phyloP scores from a whole-genome alignment of 2,329 filamentous ascomycete genomes.

The Cladosporium sp. region DNA sequence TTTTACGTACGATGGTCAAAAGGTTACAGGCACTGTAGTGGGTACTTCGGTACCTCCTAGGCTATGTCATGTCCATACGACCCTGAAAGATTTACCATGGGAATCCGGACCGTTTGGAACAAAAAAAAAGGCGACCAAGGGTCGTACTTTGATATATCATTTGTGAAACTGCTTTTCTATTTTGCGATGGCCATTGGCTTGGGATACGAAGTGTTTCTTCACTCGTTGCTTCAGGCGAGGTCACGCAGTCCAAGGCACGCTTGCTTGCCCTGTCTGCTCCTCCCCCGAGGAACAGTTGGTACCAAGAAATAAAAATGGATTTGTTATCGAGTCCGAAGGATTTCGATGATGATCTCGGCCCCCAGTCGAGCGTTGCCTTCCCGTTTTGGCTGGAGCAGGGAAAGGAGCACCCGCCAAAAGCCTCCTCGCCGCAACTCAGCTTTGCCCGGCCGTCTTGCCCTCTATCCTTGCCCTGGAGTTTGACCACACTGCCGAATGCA shows the following conservation, averaged over 20 bases:
- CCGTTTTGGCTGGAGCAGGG: neutral
- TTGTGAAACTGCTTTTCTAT: neutral
- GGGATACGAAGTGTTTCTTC: neutral
- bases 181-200: neutral
- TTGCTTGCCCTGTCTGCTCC: no score
- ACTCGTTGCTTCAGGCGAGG: neutral
- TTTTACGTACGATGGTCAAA: neutral
- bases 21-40: no score
- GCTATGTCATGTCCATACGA: neutral
- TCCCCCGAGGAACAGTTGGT: neutral
- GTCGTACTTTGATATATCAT: neutral
- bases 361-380: neutral
- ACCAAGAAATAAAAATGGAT: neutral
- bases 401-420: neutral
- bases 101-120: neutral
- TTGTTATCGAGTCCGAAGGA: neutral
- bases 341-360: neutral
- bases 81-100: neutral
- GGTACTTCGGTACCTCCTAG: neutral
- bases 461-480: neutral
- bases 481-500: neutral
- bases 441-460: neutral
- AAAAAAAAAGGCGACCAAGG: neutral
- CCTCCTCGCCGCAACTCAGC: neutral
- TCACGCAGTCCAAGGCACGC: neutral